These are phyloP conservation scores for Prunus mume DNA, from an alignment of 306 rosid genomes.

Conservation along the genomic window DNA sequence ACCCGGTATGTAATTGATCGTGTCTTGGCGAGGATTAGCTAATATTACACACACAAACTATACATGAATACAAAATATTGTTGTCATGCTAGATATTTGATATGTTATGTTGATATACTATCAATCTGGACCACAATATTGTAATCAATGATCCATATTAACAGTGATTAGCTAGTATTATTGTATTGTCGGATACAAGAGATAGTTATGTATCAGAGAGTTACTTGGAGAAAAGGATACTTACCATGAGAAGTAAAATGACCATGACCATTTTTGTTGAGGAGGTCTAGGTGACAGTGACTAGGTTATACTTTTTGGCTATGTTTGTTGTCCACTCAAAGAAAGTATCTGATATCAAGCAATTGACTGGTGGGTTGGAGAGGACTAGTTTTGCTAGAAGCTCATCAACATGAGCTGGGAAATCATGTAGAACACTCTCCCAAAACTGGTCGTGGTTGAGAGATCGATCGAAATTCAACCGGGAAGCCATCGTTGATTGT, in stretches of 20 bases:
- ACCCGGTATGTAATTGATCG: constrained; percentile 35
- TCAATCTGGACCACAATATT: too few species aligned
- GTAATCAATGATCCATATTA: too few species aligned
- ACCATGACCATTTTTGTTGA: constrained; percentile 9
- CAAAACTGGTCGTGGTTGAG: constrained; percentile 13
- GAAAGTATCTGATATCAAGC: constrained; percentile 31
- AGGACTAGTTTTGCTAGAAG: constrained; percentile 11
- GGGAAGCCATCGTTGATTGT: constrained; percentile 34
- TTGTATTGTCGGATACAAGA: too few species aligned
- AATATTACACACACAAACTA: background rate
- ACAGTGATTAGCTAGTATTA: too few species aligned
- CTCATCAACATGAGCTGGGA: constrained; percentile 35
- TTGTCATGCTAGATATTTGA: too few species aligned
- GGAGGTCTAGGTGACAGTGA: constrained; percentile 26
- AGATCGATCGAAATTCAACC: constrained; percentile 16
- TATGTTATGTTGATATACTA: too few species aligned
- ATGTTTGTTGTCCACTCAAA: constrained; percentile 7
- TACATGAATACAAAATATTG: background rate
- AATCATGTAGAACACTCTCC: constrained; percentile 7
- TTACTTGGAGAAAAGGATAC: background rate
- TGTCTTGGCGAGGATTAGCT: constrained; percentile 25
- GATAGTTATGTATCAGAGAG: background rate
- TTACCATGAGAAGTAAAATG: constrained; percentile 27
- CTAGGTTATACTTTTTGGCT: constrained; percentile 29
- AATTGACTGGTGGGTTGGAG: constrained; percentile 28